Evolutionary conservation across 345 rosid species (phyloP), one percentile per base, ranked within the genome.

Genomic region (Camelina sativa): DNA sequence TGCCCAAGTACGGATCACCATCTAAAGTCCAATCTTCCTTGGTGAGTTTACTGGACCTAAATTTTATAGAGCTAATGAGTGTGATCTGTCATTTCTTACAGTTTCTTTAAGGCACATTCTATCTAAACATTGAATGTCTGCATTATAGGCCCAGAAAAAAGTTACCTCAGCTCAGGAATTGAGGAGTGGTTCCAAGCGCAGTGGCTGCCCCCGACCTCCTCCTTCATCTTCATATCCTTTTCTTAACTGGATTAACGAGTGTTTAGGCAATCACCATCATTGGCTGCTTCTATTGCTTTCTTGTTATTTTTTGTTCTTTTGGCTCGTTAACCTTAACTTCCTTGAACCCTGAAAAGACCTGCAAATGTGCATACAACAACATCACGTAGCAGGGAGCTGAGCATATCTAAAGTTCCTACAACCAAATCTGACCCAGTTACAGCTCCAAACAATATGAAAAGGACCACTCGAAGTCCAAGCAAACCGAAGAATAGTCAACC

Each of bases 201-300:
- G 89, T 51, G 90, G 90, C 59, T 79, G 85, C 35, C 89, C 87
- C 20, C 82, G 82, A 58, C 89, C 90, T 41, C 81, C 69, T 69
- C 74, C 82, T 35, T 77, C 88, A 77, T 81, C 93, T 77, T 84
- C 91, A 94, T 94, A 94, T 94, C 99, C 99, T 91, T 91, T 66
- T 68, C 64, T 66, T 58, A 62, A 59, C 61, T 74, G 54, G 2
- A 46, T n/a, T 64, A 20, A 38, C 57, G 1, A 5, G 11, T 57
- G 37, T 57, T 30, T 13, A 40, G 53, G 59, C 60, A 64, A 57
- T 22, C 19, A 55, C 59, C 52, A 57, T 61, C 12, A 2, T 16
- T 25, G 38, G 5, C 53, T 40, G 28, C 16, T 68, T 68, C 69
- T 34, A 34, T 25, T 67, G 70, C 19, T 61, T 60, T 73, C 23